These are phyloP conservation scores for Nitzschia putrida DNA, from an alignment of 108 stramenopile species.

Conservation along the genomic window DNA sequence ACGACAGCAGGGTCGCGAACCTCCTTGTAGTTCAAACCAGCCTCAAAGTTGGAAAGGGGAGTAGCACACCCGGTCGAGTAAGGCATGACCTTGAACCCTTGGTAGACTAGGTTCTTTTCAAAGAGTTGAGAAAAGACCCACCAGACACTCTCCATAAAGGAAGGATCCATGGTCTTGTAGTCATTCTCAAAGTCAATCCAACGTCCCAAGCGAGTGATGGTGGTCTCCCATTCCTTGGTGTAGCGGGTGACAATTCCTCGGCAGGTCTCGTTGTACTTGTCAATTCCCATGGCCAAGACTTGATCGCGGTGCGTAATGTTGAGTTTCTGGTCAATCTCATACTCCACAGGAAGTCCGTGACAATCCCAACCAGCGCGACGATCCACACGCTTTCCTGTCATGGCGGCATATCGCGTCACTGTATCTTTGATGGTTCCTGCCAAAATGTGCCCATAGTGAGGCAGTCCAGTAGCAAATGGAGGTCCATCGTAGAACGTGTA, in stretches of 20 bases:
- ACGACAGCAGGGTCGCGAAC: constrained; percentile 98
- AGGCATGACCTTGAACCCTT: constrained; percentile 99
- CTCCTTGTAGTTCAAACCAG: constrained; percentile 98
- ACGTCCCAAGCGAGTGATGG: constrained; percentile 93
- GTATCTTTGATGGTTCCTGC: constrained; percentile 99
- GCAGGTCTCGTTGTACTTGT: constrained; percentile 97
- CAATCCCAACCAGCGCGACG: constrained; percentile 99
- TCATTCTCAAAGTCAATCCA: constrained; percentile 99
- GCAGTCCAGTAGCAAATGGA: constrained; percentile 98
- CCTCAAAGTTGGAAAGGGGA: constrained; percentile 98
- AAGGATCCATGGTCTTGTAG: constrained; percentile 99
- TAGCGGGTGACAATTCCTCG: constrained; percentile 95
- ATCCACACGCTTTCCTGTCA: constrained; percentile 88
- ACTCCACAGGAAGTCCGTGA: constrained; percentile 98
- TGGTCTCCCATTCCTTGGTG: constrained; percentile 96
- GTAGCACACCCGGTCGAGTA: constrained; percentile 96
- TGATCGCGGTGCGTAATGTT: constrained; percentile 94
- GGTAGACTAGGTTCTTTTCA: constrained; percentile 96
- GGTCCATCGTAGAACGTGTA: constrained; percentile 99
- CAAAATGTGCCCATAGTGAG: constrained; percentile 99
- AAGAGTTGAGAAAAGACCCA: constrained; percentile 97
- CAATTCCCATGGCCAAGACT: constrained; percentile 95
- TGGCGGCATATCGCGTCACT: constrained; percentile 96
- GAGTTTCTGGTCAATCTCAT: constrained; percentile 97
- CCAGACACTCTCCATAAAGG: constrained; percentile 99